Evolutionary conservation across 345 rosid species (phyloP).

Genomic region (Cochlearia excelsa): DNA sequence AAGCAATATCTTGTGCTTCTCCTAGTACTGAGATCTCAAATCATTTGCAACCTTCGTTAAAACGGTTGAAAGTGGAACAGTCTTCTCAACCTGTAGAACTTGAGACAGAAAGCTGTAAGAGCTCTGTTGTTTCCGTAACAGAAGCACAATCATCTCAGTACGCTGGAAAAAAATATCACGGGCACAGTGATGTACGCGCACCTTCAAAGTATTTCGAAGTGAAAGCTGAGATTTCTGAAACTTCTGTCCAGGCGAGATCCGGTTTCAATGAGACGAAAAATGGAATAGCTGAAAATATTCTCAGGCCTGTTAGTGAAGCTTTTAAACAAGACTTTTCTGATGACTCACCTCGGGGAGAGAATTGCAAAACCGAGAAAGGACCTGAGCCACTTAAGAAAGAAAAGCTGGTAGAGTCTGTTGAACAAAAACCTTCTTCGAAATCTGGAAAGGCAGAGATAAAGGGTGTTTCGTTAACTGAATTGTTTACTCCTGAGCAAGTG

Average conservation of each 20-base stretch:
- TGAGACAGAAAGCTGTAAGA: conserved; percentile 46
- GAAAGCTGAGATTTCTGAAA: neutral
- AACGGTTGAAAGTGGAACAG: conserved; percentile 82
- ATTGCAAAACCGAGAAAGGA: conserved; percentile 50
- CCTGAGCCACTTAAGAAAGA: conserved; percentile 54
- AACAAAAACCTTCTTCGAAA: conserved; percentile 44
- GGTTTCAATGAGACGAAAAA: conserved; percentile 43
- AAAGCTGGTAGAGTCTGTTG: conserved; percentile 45
- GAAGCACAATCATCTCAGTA: conserved; percentile 46
- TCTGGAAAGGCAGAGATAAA: conserved; percentile 94
- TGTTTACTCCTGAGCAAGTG: conserved; percentile 98
- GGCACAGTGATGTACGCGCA: conserved; percentile 32
- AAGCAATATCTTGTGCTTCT: conserved; percentile 42
- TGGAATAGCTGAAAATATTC: conserved; percentile 49
- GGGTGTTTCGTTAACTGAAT: conserved; percentile 91
- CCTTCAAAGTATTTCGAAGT: conserved; percentile 29
- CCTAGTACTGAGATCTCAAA: conserved; percentile 37
- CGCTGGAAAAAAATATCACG: conserved; percentile 49
- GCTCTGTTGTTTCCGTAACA: conserved; percentile 35
- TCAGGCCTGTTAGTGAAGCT: conserved; percentile 46
- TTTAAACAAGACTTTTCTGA: conserved; percentile 34
- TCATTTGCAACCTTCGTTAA: conserved; percentile 59
- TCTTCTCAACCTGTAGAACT: conserved; percentile 46
- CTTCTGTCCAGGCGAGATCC: conserved; percentile 53
- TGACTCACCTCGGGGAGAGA: conserved; percentile 47